Conservation (phyloP, 1,284 basidiomycete species). For the Trichosporon sp. region DNA sequence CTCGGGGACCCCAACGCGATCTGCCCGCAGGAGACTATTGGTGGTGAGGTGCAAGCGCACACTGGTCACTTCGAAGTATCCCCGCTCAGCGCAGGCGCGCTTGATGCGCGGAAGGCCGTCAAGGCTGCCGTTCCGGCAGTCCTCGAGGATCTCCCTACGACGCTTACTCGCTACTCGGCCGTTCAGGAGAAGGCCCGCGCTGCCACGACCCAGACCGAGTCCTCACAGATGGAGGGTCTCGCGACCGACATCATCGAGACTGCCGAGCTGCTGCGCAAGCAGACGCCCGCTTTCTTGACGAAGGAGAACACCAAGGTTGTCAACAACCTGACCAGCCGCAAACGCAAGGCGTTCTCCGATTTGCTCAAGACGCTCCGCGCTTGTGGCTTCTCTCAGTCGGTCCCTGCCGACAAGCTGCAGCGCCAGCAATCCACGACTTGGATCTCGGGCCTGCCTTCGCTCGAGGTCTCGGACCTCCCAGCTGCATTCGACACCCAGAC, state of each 20-base stretch:
- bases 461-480: slow-evolving; percentile 21
- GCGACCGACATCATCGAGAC: slow-evolving; percentile 71
- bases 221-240: slow-evolving; percentile 57
- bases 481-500: slow-evolving; percentile 15
- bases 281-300: slow-evolving; percentile 55
- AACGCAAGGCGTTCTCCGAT: slow-evolving; percentile 87
- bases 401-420: slow-evolving; percentile 66
- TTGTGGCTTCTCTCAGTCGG: slow-evolving; percentile 67
- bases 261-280: slow-evolving; percentile 60
- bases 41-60: slow-evolving; percentile 7
- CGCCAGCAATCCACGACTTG: slow-evolving; percentile 63
- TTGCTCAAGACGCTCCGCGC: slow-evolving; percentile 83
- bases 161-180: slow-evolving; percentile 36
- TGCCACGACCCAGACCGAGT: slow-evolving; percentile 11
- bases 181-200: slow-evolving; percentile 42
- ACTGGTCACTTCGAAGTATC: slow-evolving; percentile 15
- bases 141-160: slow-evolving; percentile 31
- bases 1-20: slow-evolving; percentile 34
- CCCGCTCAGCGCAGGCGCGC: slow-evolving; percentile 6
- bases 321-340: slow-evolving; percentile 71
- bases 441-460: slow-evolving; percentile 55
- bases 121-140: slow-evolving; percentile 17
- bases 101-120: slow-evolving; percentile 16
- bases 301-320: slow-evolving; percentile 67
- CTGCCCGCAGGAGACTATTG: slow-evolving; percentile 30